These are phyloP conservation scores for Geopyxis carbonaria DNA, from an alignment of 495 filamentous ascomycete species.

Conservation along the genomic window DNA sequence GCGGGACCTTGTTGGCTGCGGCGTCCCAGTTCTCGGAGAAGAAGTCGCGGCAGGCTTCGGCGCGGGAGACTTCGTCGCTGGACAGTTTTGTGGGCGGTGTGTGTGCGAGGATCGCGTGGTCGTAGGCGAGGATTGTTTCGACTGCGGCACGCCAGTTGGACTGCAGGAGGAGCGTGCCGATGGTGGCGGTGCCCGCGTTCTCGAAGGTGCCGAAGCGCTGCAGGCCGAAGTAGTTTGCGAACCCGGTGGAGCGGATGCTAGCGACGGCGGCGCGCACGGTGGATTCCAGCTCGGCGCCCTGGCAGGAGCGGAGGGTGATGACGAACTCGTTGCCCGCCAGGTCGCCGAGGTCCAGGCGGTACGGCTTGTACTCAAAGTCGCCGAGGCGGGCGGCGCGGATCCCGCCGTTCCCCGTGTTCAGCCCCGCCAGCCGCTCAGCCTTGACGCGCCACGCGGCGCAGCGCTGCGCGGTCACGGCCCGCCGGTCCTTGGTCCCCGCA, in stretches of 20 bases:
- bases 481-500: slow-evolving; percentile 86
- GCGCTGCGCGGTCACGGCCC: slow-evolving; percentile 74
- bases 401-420: slow-evolving; percentile 33
- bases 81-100: slow-evolving; percentile 32
- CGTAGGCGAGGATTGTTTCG: slow-evolving; percentile 51
- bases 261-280: slow-evolving; percentile 40
- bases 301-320: slow-evolving; percentile 71
- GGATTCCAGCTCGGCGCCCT: slow-evolving; percentile 33
- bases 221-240: slow-evolving; percentile 91
- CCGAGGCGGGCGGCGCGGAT: slow-evolving; percentile 51
- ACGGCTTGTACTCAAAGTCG: slow-evolving; percentile 54
- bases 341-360: slow-evolving; percentile 63
- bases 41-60: slow-evolving; percentile 58
- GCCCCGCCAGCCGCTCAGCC: slow-evolving; percentile 40
- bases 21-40: slow-evolving; percentile 35
- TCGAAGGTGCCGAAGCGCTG: slow-evolving; percentile 82
- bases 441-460: slow-evolving; percentile 53
- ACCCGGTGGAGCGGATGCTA: slow-evolving; percentile 47
- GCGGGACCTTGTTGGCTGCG: slow-evolving; percentile 53
- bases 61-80: slow-evolving; percentile 58
- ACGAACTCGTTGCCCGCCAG: slow-evolving; percentile 78
- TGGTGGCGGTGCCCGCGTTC: slow-evolving; percentile 52
- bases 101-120: slow-evolving; percentile 31
- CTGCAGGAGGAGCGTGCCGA: slow-evolving; percentile 70
- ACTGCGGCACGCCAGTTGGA: slow-evolving; percentile 64